Base-by-base conservation (phyloP, 805 yeast species). In the Zygosaccharomyces pseudorouxii region DNA sequence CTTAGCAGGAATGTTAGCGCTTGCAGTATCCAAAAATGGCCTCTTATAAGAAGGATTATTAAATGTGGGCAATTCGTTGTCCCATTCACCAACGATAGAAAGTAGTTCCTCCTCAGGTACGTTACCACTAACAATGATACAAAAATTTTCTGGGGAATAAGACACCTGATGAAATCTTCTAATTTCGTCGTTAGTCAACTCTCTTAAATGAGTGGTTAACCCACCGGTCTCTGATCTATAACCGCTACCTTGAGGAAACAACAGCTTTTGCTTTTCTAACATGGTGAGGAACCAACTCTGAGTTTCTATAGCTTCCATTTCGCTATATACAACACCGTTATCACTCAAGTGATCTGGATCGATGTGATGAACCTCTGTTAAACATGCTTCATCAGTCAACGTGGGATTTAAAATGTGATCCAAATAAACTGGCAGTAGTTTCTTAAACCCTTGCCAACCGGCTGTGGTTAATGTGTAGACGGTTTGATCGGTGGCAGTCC, bases 191-290 rank as follows among this genome's bases (percentile, higher is more conserved):
- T 81, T 84, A 1, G 86, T 77, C 57, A 93, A 73, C 2, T 73
- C 74, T 52, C 97, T 79, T 55, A 93, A 75, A 50, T 89, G 88
- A 25, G 77, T 74, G 67, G 89, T 80, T 42, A 89, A 69, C 0
- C 99, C 99, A 45, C 99, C 99, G 7, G 98, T 92, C 63, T 93
- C 97, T 7, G 93, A 82, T 9, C 89, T 79, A 64, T 92, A 93
- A 2, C 97, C 98, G 19, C 92, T 84, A 0, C 74, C 72, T 10
- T 72, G 63, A 14, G 71, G 67, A 53, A 76, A 85, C 57, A 86
- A 58, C 0, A 77, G 59, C 58, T 82, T 76, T 60, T 82, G 86
- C 52, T 81, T 69, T 45, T 79, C 80, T 53, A 86, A 71, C 55
- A 75, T 78, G 2, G 84, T 63, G 10, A 83, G 69, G 54, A 84